Conservation (phyloP, 345 rosid species). For the Iberis pinnata region DNA sequence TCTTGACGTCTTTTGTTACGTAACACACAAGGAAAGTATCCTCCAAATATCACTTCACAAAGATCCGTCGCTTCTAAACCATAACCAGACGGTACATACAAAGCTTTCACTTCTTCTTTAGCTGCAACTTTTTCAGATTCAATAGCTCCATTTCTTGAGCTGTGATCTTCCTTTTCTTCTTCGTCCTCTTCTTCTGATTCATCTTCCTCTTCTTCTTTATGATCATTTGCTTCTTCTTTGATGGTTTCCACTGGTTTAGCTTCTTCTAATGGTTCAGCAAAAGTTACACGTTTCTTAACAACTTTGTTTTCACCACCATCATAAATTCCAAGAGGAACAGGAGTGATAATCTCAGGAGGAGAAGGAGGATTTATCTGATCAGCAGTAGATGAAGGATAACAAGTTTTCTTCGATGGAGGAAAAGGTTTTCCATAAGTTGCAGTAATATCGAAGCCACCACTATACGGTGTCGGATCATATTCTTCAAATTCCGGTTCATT, state of each 20-base stretch:
- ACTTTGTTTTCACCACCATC: conserved; percentile 22
- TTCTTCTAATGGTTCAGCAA: conserved; percentile 26
- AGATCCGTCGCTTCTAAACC: conserved; percentile 76
- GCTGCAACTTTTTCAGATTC: conserved; percentile 4
- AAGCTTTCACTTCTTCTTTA: conserved; percentile 26
- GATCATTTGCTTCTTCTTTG: conserved; percentile 14
- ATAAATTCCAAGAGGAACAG: conserved; percentile 30
- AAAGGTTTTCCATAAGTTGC: conserved; percentile 60
- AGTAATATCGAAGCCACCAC: conserved; percentile 57
- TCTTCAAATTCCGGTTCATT: conserved; percentile 53
- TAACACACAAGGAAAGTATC: conserved; percentile 68
- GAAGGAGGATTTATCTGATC: conserved; percentile 15
- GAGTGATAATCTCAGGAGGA: conserved; percentile 31
- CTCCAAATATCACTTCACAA: conserved; percentile 68
- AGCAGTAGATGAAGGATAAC: conserved; percentile 47
- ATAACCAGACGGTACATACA: conserved; percentile 56
- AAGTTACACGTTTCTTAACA: conserved; percentile 25
- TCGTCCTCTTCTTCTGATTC: neutral
- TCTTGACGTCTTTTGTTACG: conserved; percentile 26
- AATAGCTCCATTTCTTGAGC: conserved; percentile 10
- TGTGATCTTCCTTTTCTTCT: conserved; percentile 13
- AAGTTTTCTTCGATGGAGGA: conserved; percentile 47
- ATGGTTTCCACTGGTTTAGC: conserved; percentile 19
- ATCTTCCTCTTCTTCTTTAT: neutral
- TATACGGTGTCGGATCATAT: conserved; percentile 69